A percentile compares a stretch with the other conserved stretches of the same genome.
Evolutionary conservation across 345 rosid genomes (phyloP).

Genomic region (Euphorbia pulcherrima): DNA sequence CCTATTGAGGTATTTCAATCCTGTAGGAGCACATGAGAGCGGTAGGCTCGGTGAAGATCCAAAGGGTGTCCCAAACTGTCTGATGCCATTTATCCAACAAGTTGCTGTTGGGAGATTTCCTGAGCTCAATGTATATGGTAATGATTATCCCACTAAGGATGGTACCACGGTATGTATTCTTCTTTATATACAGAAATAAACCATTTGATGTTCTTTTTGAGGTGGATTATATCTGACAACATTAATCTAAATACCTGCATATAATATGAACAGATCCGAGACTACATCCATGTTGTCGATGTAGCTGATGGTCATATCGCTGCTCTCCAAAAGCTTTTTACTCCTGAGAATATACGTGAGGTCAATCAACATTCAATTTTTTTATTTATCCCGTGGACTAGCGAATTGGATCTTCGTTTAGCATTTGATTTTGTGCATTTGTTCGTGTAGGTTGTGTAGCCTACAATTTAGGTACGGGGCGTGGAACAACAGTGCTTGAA

Average conservation of each 20-base stretch:
- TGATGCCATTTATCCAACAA: constrained; percentile 96
- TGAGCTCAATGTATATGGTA: constrained; percentile 88
- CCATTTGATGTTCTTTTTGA: not conserved
- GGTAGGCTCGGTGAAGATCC: constrained; percentile 96
- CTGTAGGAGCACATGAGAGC: constrained; percentile 94
- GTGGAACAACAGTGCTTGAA: constrained; percentile 82
- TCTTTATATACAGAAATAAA: not conserved
- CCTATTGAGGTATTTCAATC: constrained; percentile 87
- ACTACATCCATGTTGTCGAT: constrained; percentile 95
- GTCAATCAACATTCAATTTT: no score
- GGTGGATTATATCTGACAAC: not conserved
- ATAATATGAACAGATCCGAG: constrained; percentile 57
- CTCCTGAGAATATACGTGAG: constrained; percentile 57
- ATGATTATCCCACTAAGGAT: constrained; percentile 85
- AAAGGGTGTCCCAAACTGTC: constrained; percentile 85
- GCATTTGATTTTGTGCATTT: not conserved
- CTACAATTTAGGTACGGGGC: constrained; percentile 85
- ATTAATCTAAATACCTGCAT: not conserved
- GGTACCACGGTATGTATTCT: constrained; percentile 72
- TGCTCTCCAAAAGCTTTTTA: constrained; percentile 66
- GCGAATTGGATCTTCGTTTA: not conserved
- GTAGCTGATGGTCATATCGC: constrained; percentile 92
- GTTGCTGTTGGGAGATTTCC: constrained; percentile 90
- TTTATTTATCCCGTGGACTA: not conserved
- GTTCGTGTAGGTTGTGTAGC: constrained; percentile 68